A percentile compares a stretch with the other conserved stretches of the same genome.
Evolutionary conservation across 495 filamentous ascomycete species (phyloP).

Genomic region (Xylaria intraflava): DNA sequence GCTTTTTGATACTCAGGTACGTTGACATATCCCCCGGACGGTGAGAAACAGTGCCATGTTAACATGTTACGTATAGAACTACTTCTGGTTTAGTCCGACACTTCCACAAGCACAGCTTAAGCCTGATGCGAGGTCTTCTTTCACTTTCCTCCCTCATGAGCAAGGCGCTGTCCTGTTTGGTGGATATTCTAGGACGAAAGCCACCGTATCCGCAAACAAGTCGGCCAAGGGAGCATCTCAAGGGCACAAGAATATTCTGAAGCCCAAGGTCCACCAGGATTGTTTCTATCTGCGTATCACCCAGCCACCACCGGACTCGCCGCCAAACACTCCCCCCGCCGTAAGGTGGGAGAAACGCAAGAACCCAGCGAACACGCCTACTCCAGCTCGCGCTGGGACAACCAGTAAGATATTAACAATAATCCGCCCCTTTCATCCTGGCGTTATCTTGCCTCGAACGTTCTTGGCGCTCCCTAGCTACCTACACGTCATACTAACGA

Average conservation of each 20-base stretch:
- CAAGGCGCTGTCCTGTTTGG: constrained; percentile 82
- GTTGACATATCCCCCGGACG: constrained; percentile 14
- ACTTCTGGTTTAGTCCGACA: constrained; percentile 66
- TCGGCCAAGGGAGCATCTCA: constrained; percentile 54
- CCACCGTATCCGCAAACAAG: constrained; percentile 49
- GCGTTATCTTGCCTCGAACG: background rate
- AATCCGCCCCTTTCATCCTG: background rate
- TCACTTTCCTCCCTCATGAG: constrained; percentile 85
- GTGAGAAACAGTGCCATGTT: constrained; percentile 42
- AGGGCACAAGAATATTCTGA: constrained; percentile 58
- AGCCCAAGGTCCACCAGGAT: constrained; percentile 85
- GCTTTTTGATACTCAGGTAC: constrained; percentile 50
- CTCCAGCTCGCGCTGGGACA: constrained; percentile 73
- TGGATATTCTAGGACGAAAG: constrained; percentile 87
- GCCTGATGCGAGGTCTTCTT: constrained; percentile 83
- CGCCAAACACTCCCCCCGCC: constrained; percentile 53
- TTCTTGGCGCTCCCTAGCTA: too few relatives aligned
- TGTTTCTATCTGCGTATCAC: constrained; percentile 87
- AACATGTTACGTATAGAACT: constrained; percentile 45
- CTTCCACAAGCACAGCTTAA: constrained; percentile 70
- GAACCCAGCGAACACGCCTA: constrained; percentile 82
- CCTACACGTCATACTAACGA: background rate
- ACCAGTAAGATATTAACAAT: constrained; percentile 34
- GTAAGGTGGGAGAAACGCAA: constrained; percentile 90
- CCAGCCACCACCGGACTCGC: constrained; percentile 57